Conservation (phyloP, 2,329 filamentous ascomycete genomes). For the Aspergillus piperis region DNA sequence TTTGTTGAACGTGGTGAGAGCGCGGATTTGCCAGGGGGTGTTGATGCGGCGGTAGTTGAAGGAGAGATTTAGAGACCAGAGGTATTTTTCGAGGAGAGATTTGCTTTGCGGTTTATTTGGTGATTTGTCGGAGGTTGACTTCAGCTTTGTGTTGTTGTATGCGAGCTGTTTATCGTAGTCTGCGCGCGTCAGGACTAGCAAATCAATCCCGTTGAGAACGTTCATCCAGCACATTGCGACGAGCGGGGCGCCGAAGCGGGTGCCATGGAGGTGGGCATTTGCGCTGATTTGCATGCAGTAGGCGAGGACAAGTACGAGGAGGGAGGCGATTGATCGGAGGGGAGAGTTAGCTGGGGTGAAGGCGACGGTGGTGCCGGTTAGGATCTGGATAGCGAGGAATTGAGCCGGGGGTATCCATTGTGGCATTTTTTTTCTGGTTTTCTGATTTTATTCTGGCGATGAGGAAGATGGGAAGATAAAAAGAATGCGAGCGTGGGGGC, state of each 20-base stretch:
- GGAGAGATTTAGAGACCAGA: conserved; percentile 17
- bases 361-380: conserved; percentile 14
- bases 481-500: not conserved
- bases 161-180: conserved; percentile 16
- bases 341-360: conserved; percentile 14
- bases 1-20: conserved; percentile 10
- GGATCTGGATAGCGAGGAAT: conserved; percentile 18
- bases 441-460: not conserved
- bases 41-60: conserved; percentile 26
- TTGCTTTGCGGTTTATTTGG: not conserved
- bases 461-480: not conserved
- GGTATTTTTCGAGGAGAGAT: not conserved
- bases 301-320: conserved; percentile 13
- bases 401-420: conserved; percentile 9
- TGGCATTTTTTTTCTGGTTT: not conserved
- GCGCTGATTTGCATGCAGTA: conserved; percentile 14
- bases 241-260: conserved; percentile 15
- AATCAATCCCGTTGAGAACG: conserved; percentile 24
- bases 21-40: conserved; percentile 25
- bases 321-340: conserved; percentile 6
- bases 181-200: conserved; percentile 21
- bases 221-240: conserved; percentile 26
- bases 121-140: not conserved
- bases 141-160: conserved; percentile 2
- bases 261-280: conserved; percentile 1